Conservation (phyloP, 1,284 basidiomycete species). For the Ceratobasidium sp. region DNA sequence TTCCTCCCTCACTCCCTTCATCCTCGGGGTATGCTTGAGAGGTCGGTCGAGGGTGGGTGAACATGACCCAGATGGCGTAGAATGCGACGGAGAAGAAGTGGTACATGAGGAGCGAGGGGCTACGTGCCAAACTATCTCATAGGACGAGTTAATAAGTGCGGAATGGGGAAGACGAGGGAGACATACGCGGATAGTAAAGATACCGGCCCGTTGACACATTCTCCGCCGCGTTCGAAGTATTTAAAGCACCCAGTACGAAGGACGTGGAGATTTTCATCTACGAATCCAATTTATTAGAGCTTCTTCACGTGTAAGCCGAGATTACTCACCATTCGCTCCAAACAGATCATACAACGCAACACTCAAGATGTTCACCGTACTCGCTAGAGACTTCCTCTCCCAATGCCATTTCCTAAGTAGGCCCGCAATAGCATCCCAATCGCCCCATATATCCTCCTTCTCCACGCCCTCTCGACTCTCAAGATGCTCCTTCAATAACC, state of each 20-base stretch:
- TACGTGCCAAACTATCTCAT: slow-evolving; percentile 74
- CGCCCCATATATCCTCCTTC: slow-evolving; percentile 18
- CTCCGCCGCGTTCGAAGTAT: slow-evolving; percentile 95
- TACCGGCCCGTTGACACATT: slow-evolving; percentile 90
- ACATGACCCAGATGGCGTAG: slow-evolving; percentile 90
- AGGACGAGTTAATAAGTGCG: too few species aligned
- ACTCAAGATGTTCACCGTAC: slow-evolving; percentile 92
- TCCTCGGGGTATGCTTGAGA: slow-evolving; percentile 30
- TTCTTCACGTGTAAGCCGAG: slow-evolving; percentile 11
- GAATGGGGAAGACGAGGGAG: too few species aligned
- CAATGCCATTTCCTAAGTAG: slow-evolving; percentile 84
- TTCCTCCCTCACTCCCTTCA: slow-evolving; percentile 19
- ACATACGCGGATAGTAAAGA: slow-evolving; percentile 72
- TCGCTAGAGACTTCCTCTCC: slow-evolving; percentile 82
- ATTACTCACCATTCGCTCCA: slow-evolving; percentile 80
- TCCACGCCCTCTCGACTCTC: slow-evolving; percentile 31
- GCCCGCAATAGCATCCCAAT: slow-evolving; percentile 53
- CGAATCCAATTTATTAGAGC: slow-evolving; percentile 44
- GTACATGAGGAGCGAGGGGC: slow-evolving; percentile 81
- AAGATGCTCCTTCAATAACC: slow-evolving; percentile 58
- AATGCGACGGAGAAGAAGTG: slow-evolving; percentile 97
- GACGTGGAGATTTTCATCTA: slow-evolving; percentile 83
- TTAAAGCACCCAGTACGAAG: slow-evolving; percentile 95
- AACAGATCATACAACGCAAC: slow-evolving; percentile 94
- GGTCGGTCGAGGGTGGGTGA: slow-evolving; percentile 72